phyloP scores from a whole-genome alignment of 805 yeast genomes.

The Yamadazyma insecticola region DNA sequence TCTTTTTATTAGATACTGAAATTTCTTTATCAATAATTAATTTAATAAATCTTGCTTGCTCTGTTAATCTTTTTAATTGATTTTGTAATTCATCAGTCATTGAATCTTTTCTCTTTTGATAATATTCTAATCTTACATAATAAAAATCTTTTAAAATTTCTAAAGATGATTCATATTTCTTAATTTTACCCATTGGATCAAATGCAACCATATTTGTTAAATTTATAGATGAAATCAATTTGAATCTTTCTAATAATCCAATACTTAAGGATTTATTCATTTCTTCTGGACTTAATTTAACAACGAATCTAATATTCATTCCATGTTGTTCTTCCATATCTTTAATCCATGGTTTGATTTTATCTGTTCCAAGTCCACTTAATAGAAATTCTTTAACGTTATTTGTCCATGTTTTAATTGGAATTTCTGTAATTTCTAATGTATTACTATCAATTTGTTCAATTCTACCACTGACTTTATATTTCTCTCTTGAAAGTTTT shows the following conservation, averaged over 20 bases:
- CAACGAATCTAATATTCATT: conserved; percentile 69
- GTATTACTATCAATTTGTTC: conserved; percentile 77
- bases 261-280: conserved; percentile 72
- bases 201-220: conserved; percentile 93
- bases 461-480: conserved; percentile 72
- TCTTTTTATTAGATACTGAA: conserved; percentile 68
- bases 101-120: conserved; percentile 86
- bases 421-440: conserved; percentile 86
- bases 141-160: conserved; percentile 84
- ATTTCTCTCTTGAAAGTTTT: conserved; percentile 59
- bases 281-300: conserved; percentile 70
- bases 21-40: conserved; percentile 77
- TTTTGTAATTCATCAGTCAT: conserved; percentile 64
- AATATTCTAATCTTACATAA: conserved; percentile 79
- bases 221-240: conserved; percentile 61
- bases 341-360: conserved; percentile 77
- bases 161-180: conserved; percentile 68
- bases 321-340: conserved; percentile 96
- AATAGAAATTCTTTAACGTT: conserved; percentile 81
- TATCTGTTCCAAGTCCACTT: conserved; percentile 75
- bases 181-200: conserved; percentile 83
- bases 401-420: conserved; percentile 89
- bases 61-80: conserved; percentile 67
- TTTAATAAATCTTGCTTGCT: conserved; percentile 89
- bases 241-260: conserved; percentile 84